Conservation (phyloP, 768 basidiomycete species). For the Suillus cothurnatus region DNA sequence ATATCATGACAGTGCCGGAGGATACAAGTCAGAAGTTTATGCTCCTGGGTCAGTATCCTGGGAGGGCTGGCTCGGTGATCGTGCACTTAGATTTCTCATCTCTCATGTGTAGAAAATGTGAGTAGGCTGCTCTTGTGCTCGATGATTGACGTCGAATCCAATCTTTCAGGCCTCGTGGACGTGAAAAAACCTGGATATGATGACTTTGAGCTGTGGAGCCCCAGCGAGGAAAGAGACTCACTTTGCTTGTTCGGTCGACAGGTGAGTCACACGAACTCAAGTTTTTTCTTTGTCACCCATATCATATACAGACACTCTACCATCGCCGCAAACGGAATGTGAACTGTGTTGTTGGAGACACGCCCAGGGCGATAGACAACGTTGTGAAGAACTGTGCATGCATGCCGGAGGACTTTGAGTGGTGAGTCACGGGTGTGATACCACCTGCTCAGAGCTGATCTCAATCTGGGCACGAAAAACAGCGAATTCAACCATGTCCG, state of each 20-base stretch:
- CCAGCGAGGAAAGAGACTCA: conserved; percentile 85
- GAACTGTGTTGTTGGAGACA: conserved; percentile 84
- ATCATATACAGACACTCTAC: conserved; percentile 69
- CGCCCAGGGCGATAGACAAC: conserved; percentile 51
- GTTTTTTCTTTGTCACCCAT: background rate
- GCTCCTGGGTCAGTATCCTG: conserved; percentile 67
- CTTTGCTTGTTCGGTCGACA: conserved; percentile 90
- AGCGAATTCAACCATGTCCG: conserved; percentile 94
- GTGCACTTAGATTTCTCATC: conserved; percentile 89
- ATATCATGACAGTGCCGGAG: conserved; percentile 84
- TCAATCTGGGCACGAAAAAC: conserved; percentile 31
- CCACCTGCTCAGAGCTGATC: background rate
- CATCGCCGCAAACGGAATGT: conserved; percentile 80
- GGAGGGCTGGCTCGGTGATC: conserved; percentile 47
- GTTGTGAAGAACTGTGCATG: conserved; percentile 78
- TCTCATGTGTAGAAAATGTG: conserved; percentile 76
- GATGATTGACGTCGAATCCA: conserved; percentile 4
- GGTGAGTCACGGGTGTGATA: conserved; percentile 51
- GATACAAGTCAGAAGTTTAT: conserved; percentile 93
- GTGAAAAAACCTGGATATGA: conserved; percentile 75
- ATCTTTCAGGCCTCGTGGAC: conserved; percentile 61
- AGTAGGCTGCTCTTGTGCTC: conserved; percentile 28
- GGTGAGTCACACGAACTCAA: conserved; percentile 43
- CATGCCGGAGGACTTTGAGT: conserved; percentile 82
- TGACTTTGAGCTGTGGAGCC: conserved; percentile 98